A percentile compares a stretch with the other conserved stretches of the same genome.
These are phyloP conservation scores for Phaeosphaeria sp. DNA, from an alignment of 2,329 filamentous ascomycete genomes.

Conservation along the genomic window DNA sequence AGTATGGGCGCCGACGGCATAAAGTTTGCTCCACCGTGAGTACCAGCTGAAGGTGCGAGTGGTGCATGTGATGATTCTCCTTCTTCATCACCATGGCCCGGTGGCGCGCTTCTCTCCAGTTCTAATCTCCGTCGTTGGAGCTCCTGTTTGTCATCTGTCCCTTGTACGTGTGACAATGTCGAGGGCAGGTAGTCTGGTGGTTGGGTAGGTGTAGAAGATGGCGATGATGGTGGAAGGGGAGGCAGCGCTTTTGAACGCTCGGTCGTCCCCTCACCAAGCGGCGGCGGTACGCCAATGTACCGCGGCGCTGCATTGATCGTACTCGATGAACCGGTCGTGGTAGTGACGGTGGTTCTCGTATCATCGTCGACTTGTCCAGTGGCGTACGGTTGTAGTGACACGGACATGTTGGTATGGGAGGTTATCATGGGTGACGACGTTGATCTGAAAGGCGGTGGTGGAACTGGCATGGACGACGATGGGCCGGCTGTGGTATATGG, in stretches of 20 bases:
- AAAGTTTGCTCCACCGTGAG: constrained; percentile 15
- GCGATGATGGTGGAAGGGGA: constrained; percentile 26
- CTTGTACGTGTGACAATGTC: constrained; percentile 41
- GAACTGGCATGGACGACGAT: constrained; percentile 26
- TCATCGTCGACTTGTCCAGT: constrained; percentile 20
- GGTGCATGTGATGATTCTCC: constrained; percentile 20
- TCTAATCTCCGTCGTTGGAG: constrained; percentile 61
- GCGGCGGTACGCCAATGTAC: constrained; percentile 11
- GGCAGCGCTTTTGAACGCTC: constrained; percentile 26
- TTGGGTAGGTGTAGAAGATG: constrained; percentile 17
- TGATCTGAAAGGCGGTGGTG: constrained; percentile 33
- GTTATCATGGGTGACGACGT: constrained; percentile 17
- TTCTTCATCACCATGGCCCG: constrained; percentile 30
- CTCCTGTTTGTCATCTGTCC: constrained; percentile 79
- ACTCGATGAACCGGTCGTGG: constrained; percentile 28
- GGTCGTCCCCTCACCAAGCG: constrained; percentile 11
- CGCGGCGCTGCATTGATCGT: constrained; percentile 27
- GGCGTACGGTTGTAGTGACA: constrained; percentile 20
- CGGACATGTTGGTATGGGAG: constrained; percentile 9
- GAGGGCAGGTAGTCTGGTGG: constrained; percentile 36
- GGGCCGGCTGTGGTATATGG: constrained; percentile 30
- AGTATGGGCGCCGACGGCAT: constrained; percentile 41
- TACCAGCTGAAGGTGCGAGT: constrained; percentile 23
- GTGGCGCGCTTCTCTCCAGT: constrained; percentile 51
- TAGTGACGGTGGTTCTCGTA: constrained; percentile 17